A percentile compares a stretch with the other conserved stretches of the same genome.
phyloP scores from a whole-genome alignment of 1,284 basidiomycete species.

The Bondarzewia mesenterica region DNA sequence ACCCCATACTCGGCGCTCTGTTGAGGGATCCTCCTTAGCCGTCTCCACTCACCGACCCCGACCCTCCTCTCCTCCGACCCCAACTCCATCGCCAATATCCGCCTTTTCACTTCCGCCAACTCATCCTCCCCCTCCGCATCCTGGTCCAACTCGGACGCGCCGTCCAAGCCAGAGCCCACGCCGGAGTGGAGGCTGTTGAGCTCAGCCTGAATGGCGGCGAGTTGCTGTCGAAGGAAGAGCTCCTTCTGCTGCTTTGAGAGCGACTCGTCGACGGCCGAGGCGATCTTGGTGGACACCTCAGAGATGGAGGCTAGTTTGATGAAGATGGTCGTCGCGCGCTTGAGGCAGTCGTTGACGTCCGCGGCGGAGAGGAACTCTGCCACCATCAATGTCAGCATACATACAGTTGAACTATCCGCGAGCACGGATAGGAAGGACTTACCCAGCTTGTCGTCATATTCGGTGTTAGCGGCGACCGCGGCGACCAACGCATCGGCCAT shows the following conservation, averaged over 20 bases:
- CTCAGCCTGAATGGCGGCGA: conserved; percentile 85
- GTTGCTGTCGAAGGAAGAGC: conserved; percentile 78
- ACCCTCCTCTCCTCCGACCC: conserved; percentile 75
- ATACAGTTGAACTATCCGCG: neutral
- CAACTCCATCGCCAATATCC: conserved; percentile 72
- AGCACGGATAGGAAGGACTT: conserved; percentile 18
- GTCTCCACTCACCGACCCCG: conserved; percentile 76
- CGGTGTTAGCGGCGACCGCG: conserved; percentile 39
- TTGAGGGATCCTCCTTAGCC: conserved; percentile 65
- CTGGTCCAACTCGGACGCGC: conserved; percentile 53
- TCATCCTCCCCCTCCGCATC: conserved; percentile 74
- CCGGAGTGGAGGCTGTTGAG: conserved; percentile 45
- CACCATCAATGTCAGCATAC: neutral
- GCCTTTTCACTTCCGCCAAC: conserved; percentile 69
- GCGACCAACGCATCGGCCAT: conserved; percentile 69
- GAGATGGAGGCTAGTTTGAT: conserved; percentile 65
- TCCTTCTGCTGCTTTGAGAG: conserved; percentile 79
- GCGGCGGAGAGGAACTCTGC: conserved; percentile 49
- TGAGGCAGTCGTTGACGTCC: conserved; percentile 51
- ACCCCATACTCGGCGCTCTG: conserved; percentile 77
- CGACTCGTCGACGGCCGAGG: conserved; percentile 68
- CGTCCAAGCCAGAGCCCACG: neutral
- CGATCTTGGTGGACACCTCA: conserved; percentile 71
- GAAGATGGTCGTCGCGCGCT: conserved; percentile 58
- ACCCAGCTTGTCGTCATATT: conserved; percentile 68